These are phyloP conservation scores for Fusarium globosum DNA, from an alignment of 2,329 filamentous ascomycete species.

Conservation along the genomic window DNA sequence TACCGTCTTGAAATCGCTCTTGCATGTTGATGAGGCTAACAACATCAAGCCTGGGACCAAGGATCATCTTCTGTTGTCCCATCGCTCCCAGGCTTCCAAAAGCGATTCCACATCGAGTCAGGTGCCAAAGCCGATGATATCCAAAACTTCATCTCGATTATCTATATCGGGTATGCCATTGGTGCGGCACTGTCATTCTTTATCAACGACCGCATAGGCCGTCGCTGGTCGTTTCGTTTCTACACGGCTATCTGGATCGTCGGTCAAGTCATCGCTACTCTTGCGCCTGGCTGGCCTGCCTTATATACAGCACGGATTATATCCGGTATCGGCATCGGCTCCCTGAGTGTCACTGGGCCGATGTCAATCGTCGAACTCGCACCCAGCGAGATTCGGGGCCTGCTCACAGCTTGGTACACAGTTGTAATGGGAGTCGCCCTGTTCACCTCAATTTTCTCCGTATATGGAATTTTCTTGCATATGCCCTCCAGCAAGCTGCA, in stretches of 20 bases:
- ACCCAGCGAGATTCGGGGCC: background rate
- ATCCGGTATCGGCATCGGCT: background rate
- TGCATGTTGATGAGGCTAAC: fast-evolving
- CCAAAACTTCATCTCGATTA: background rate
- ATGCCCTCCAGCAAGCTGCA: background rate
- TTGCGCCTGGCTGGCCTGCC: background rate
- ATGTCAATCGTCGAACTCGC: background rate
- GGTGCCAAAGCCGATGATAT: background rate
- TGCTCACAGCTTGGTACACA: background rate
- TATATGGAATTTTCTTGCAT: background rate
- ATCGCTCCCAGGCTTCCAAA: background rate
- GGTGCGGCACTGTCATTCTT: background rate
- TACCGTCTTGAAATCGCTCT: background rate
- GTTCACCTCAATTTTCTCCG: background rate
- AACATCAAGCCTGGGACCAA: background rate
- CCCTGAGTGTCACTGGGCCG: background rate
- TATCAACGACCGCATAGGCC: background rate
- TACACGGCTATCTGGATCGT: background rate
- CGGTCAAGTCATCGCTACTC: background rate
- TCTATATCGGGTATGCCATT: background rate
- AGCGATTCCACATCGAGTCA: background rate
- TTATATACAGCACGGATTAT: background rate
- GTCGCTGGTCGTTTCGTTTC: background rate
- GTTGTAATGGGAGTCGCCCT: background rate
- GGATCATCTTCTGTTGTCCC: background rate